Base-by-base conservation (phyloP, 768 basidiomycete species). In the Agrocybe pediades region DNA sequence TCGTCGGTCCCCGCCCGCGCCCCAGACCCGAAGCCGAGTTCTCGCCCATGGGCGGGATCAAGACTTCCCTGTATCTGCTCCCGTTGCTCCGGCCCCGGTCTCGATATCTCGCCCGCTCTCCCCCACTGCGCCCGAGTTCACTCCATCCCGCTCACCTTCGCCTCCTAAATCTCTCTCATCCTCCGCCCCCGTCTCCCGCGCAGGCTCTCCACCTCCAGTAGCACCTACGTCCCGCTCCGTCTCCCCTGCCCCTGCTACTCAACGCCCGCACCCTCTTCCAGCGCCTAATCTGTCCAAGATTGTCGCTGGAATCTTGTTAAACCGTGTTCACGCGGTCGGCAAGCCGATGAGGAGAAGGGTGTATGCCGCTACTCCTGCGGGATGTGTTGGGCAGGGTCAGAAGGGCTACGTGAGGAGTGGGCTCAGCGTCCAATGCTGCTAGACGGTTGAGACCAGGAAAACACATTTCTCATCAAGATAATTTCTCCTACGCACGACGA, bases 261-360 rank as follows among this genome's bases (percentile, higher is more conserved):
- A 23, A 20, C 41, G 39, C 6, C 27, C 33, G 21, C 53, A 21
- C 13, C 8, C 49, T 3, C 41, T 53, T 24, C 51, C 51, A 8
- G 9, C 52, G 0, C 59, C 63, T 25, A 63, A 65, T 41, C 49
- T 62, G 13, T 60, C 78, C 53, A 75, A 74, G 61, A 74, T 84
- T 49, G 82, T 86, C 1, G 84, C 84, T 2, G 82, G 80, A 17
- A 83, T 83, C 42, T 65, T 86, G 26, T 71, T 86, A 23, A 79
- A 78, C 60, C 72, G 83, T 19, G 77, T 81, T 29, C 76, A 77
- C 55, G 76, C 72, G 0, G 75, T 75, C 3, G 82, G 83, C n/a
- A 74, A 73, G 52, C 82, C 83, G 1, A 73, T 80, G 73, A 70
- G 82, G n/a, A 68, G 79, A 53, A 56, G 69, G 29, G 51, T 16